Conservation (phyloP, 768 basidiomycete genomes). For the Zangia roseola region DNA sequence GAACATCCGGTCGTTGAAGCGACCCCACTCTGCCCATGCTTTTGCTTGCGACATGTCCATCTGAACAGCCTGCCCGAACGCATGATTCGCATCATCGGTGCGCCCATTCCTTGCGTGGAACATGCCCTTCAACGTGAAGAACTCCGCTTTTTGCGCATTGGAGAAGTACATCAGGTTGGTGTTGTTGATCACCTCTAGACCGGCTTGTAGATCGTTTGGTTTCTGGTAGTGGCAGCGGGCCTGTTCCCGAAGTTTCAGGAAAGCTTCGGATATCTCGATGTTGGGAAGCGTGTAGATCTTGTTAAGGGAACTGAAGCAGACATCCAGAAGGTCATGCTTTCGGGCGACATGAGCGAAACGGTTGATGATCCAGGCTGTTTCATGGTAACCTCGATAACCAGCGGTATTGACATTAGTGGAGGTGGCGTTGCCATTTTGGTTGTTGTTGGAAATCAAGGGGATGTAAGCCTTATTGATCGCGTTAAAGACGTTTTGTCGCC, state of each 20-base stretch:
- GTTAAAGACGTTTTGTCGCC: conserved; percentile 97
- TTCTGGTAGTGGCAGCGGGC: conserved; percentile 98
- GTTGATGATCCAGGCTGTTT: conserved; percentile 99
- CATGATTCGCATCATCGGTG: conserved; percentile 84
- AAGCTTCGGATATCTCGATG: conserved; percentile 99
- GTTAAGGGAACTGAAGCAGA: conserved; percentile 90
- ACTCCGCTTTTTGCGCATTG: conserved; percentile 91
- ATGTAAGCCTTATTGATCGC: conserved; percentile 96
- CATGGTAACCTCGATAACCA: conserved; percentile 96
- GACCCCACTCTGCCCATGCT: conserved; percentile 98
- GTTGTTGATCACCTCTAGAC: conserved; percentile 98
- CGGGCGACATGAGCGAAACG: conserved; percentile 98
- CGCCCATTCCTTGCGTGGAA: conserved; percentile 88
- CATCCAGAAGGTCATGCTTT: conserved; percentile 94
- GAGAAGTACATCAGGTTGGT: conserved; percentile 99
- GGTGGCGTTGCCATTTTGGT: conserved; percentile 49
- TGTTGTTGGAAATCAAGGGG: conserved; percentile 71
- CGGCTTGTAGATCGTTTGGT: conserved; percentile 88
- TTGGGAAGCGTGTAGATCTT: conserved; percentile 99
- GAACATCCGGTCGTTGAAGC: conserved; percentile 91
- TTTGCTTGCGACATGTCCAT: conserved; percentile 94
- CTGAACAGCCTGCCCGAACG: conserved; percentile 95
- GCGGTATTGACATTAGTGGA: conserved; percentile 71
- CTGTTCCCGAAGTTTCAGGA: conserved; percentile 97
- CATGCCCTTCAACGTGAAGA: conserved; percentile 98